Evolutionary conservation across 2,329 filamentous ascomycete genomes (phyloP), one percentile per base, ranked within the genome.

Genomic region (Xylariaceae sp.): DNA sequence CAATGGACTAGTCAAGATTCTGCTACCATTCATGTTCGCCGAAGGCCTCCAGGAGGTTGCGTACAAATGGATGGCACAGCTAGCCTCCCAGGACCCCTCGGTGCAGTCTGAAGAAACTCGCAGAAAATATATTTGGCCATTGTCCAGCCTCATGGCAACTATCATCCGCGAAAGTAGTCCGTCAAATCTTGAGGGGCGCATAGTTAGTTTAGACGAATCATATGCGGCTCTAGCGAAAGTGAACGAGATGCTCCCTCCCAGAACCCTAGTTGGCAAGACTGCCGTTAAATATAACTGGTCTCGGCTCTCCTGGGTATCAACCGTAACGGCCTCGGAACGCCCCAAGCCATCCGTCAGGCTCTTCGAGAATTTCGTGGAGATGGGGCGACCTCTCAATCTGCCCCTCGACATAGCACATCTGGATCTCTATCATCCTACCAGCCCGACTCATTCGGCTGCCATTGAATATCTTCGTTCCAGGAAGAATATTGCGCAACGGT

Each of bases 341-440:
- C 72, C 74, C 0, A 73, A 73, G 7, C 79, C 82, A 0, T 78
- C 80, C 0, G 75, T 76, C 17, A 64, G 72, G 4, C 72, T 82
- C 0, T 86, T 83, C 57, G 80, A 85, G 58, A 71, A 75, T 0
- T 84, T 85, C 61, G 74, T 80, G 44, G 74, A 75, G 47, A 74
- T 82, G 3, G 79, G 78, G 18, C 70, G 76, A 53, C 73, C 73
- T 13, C 70, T 79, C 13, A 64, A 70, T 1, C 69, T 78, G 44
- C 67, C 68, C 6, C 68, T 83, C 6, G 78, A 82, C 53, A 73
- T 75, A 37, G 82, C 82, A 0, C 83, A 85, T 63, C 73, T 86
- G 2, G 75, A 79, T 34, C 74, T 86, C 1, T 75, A 81, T 58
- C 82, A 85, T 66, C 83, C 83, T 0, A 78, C 78, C 0, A 73